Evolutionary conservation across 371 early-diverging fungal genomes (phyloP).

Genomic region (Entomophthora muscae): DNA sequence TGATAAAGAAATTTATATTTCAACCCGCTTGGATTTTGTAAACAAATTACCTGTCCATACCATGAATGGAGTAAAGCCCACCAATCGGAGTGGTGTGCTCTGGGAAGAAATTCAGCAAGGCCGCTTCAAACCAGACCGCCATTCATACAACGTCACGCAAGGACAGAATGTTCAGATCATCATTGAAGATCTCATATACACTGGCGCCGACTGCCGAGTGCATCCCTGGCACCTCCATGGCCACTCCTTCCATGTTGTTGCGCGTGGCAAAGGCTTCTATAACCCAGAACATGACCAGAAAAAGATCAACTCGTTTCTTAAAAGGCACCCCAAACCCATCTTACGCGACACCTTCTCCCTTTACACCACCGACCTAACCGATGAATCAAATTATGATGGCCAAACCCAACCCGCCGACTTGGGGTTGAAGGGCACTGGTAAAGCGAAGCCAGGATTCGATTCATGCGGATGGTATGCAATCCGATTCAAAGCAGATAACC

Average conservation of each 20-base stretch:
- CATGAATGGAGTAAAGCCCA: not conserved
- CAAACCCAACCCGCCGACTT: not conserved
- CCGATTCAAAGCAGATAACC: conserved; percentile 19
- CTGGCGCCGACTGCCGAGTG: not conserved
- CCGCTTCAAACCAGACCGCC: not conserved
- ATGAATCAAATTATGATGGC: not conserved
- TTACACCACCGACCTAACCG: not conserved
- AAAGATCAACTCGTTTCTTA: not conserved
- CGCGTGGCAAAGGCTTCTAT: not conserved
- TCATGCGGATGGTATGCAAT: conserved; percentile 7
- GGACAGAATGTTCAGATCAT: conserved; percentile 4
- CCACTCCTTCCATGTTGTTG: conserved; percentile 3
- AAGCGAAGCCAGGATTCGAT: not conserved
- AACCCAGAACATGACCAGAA: not conserved
- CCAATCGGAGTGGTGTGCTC: not conserved
- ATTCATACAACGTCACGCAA: not conserved
- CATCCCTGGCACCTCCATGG: conserved; percentile 7
- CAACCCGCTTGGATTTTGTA: not conserved
- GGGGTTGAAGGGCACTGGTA: not conserved
- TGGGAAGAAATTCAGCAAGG: not conserved
- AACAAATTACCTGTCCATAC: not conserved
- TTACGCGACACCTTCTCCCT: not conserved
- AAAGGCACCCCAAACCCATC: not conserved
- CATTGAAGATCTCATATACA: not conserved
- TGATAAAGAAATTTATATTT: not conserved